Evolutionary conservation across 2,329 filamentous ascomycete genomes (phyloP), one percentile per base, ranked within the genome.

Genomic region (Penicillium sp.): DNA sequence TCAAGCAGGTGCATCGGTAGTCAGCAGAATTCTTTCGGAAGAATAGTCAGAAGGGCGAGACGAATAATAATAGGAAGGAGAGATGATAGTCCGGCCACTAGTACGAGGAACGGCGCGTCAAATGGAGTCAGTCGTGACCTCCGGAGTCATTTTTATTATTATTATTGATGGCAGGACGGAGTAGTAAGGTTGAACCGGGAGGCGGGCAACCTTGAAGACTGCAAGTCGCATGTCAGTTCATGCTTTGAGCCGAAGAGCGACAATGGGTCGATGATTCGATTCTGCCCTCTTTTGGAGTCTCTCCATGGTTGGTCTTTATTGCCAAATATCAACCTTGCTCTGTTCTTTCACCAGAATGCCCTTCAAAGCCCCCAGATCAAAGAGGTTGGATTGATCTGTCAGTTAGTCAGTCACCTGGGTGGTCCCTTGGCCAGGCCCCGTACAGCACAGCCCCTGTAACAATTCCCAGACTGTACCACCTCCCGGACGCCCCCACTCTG

Each of bases 1-100:
- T 26, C 29, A 26, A 46, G 44, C 60, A 52, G 58, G 23, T 29
- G 15, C 31, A 35, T 49, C 41, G n/a, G 17, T 52, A 60, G 29
- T 46, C 57, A 41, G 58, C 50, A 55, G 29, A 51, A 45, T 60
- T 62, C 44, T 50, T 26, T 58, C 55, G 64, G 59, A 55, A 64
- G 31, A 62, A 62, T 63, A 60, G 55, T 60, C 29, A 60, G 52
- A 50, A 46, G 29, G 35, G 55, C 54, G 41, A 53, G 44, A 63
- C 53, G 61, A 64, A 64, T 63, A 64, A 64, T 56, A 66, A 58
- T 64, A 66, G 66, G 60, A 61, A 64, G 54, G 54, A 56, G 51
- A 54, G 53, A 63, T 50, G 57, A 66, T 67, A 63, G 60, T 60
- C 58, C 64, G 30, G 49, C 58, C 62, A 65, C 66, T 65, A 67